These are phyloP conservation scores for Spathaspora arborariae DNA, from an alignment of 805 yeast species.

Conservation along the genomic window DNA sequence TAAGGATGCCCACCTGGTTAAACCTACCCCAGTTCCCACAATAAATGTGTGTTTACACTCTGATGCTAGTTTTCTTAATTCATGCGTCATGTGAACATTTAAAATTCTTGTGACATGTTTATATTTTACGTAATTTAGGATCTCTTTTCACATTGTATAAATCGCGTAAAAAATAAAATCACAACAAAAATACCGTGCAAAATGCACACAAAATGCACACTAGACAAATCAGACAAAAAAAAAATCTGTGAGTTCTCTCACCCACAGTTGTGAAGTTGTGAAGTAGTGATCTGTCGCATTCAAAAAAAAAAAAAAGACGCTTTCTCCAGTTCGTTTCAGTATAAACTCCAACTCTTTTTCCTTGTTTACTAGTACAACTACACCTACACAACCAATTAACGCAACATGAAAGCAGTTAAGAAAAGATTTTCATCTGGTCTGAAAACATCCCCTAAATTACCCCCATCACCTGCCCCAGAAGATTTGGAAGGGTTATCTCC, in stretches of 20 bases:
- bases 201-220: not conserved
- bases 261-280: not conserved
- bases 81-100: no score
- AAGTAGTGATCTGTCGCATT: not conserved
- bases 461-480: constrained; percentile 9
- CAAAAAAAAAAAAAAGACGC: not conserved
- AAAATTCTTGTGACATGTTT: no score
- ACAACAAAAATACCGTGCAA: not conserved
- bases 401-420: constrained; percentile 18
- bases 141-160: not conserved
- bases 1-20: no score
- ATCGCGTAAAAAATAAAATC: not conserved
- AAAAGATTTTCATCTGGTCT: constrained; percentile 22
- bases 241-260: not conserved
- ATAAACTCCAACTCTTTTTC: not conserved
- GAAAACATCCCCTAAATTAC: constrained; percentile 6
- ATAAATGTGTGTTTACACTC: no score
- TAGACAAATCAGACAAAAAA: not conserved
- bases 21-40: no score
- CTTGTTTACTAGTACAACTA: not conserved
- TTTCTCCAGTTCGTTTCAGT: not conserved
- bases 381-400: not conserved
- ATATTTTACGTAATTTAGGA: no score
- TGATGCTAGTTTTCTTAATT: no score
- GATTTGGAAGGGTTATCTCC: constrained; percentile 34